Base-by-base conservation (phyloP, 177 flowering plant species). In the Vitis hybrid region DNA sequence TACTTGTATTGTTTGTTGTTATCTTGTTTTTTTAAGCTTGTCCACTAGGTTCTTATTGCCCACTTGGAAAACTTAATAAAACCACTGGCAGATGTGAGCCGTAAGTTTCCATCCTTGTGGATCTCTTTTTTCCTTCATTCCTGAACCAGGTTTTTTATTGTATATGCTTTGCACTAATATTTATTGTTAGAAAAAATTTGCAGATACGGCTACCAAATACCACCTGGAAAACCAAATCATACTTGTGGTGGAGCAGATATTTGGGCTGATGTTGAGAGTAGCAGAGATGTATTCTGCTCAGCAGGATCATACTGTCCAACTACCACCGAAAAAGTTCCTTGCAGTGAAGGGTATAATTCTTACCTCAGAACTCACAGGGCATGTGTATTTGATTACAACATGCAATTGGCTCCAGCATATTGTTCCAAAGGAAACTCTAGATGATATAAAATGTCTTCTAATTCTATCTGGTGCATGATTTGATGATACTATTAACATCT, bases 211-310 rank as follows among this genome's bases (percentile, higher is more conserved):
- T 89, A 89, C 83, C 89, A 81, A 57, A 67, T 85, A 14, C 90
- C 90, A 65, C 80, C 84, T 52, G 90, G 81, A 48, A 55, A 65
- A 48, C 74, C 74, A 51, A 82, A 85, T 74, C 93, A 86, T 76
- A 87, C 86, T 68, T 87, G 91, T 75, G 93, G 93, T 66, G 93
- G 89, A 48, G 93, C 93, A 65, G 81, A 86, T 72, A 71, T 78
- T 10, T 89, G 93, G 93, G 82, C 85, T 58, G 88, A 86, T 84
- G 78, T 83, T 69, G 60, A 72, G 12, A 72, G 78, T 29, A 85
- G 86, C 65, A 60, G 71, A 53, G 87, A 87, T 60, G 55, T 89
- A 18, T 89, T 89, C 74, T 89, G 93, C 75, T 81, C 93, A 57
- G 83, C 85, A 10, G 93, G 93, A 76, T 83, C 87, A 45, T 86